phyloP scores from a whole-genome alignment of 2,329 filamentous ascomycete species.

The Parafenestella ontariensis region DNA sequence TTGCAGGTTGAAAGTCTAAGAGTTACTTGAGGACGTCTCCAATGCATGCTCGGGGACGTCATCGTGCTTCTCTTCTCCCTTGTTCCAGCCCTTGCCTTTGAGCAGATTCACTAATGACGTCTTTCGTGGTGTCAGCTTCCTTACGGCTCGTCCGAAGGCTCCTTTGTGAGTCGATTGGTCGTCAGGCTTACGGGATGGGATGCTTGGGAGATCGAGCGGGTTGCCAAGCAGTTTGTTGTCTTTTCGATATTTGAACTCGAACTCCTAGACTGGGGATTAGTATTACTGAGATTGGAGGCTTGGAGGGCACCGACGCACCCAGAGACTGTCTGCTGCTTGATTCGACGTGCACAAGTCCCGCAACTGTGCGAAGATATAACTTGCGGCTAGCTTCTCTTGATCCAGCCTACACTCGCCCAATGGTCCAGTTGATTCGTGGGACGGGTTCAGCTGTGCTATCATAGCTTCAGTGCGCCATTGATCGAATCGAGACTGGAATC shows the following conservation, averaged over 20 bases:
- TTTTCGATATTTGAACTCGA: conserved; percentile 42
- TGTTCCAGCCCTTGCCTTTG: conserved; percentile 43
- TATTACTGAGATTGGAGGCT: neutral
- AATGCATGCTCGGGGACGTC: neutral
- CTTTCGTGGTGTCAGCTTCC: conserved; percentile 46
- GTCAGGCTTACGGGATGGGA: conserved; percentile 29
- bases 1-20: neutral
- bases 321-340: conserved; percentile 43
- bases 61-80: conserved; percentile 19
- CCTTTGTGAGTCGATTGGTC: conserved; percentile 26
- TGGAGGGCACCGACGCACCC: conserved; percentile 24
- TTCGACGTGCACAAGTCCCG: conserved; percentile 37
- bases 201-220: conserved; percentile 18
- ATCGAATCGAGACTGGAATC: conserved; percentile 43
- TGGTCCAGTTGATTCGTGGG: conserved; percentile 11
- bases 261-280: conserved; percentile 30
- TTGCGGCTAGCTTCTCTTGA: conserved; percentile 36
- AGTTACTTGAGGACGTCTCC: conserved; percentile 13
- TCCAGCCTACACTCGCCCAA: conserved; percentile 30
- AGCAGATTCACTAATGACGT: conserved; percentile 44
- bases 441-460: conserved; percentile 24
- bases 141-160: conserved; percentile 38
- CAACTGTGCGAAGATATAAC: conserved; percentile 41
- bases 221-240: conserved; percentile 36
- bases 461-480: conserved; percentile 45